phyloP scores from a whole-genome alignment of 306 rosid genomes.

The Astragalus membranaceus region DNA sequence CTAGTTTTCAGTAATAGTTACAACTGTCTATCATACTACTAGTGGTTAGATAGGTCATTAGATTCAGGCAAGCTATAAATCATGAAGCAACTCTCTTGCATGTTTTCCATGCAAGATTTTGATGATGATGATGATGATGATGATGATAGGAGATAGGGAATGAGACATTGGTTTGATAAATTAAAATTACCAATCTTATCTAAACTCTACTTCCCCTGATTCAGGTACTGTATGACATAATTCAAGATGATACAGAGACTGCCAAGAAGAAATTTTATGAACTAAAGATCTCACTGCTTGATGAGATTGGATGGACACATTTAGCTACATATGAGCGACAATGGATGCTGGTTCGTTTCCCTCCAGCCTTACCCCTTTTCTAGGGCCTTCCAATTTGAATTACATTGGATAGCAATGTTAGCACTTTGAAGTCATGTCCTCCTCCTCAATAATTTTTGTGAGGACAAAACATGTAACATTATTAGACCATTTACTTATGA shows the following conservation, averaged over 20 bases:
- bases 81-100: neutral
- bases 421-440: neutral
- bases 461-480: neutral
- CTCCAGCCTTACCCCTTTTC: conserved; percentile 68
- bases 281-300: conserved; percentile 67
- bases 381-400: conserved; percentile 14
- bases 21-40: neutral
- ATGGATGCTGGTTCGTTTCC: conserved; percentile 93
- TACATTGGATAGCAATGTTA: neutral
- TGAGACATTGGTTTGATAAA: neutral
- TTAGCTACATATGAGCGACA: conserved; percentile 61
- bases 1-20: too few relatives aligned
- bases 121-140: neutral
- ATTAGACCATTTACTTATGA: neutral
- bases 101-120: conserved; percentile 12
- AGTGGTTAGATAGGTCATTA: neutral
- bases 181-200: neutral
- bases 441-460: neutral
- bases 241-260: conserved; percentile 63
- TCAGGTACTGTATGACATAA: conserved; percentile 63
- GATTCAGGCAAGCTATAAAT: neutral
- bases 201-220: neutral
- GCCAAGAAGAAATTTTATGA: conserved; percentile 84
- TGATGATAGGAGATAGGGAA: neutral
- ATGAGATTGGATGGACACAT: conserved; percentile 82